Conservation (phyloP, 2,329 filamentous ascomycete genomes). For the Coniella vitis region DNA sequence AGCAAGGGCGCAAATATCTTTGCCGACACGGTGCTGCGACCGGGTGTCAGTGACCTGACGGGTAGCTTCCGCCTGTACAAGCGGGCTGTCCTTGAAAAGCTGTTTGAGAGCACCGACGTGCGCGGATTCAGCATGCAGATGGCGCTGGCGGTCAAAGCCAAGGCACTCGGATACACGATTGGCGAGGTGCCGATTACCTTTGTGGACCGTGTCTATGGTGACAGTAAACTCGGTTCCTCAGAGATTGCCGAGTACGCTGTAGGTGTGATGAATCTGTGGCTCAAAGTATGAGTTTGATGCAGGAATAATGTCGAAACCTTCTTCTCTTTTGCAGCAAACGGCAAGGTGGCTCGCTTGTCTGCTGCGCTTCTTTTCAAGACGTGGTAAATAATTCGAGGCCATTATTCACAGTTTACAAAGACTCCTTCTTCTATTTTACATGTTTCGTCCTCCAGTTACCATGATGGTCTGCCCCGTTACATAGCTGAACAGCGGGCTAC, state of each 20-base stretch:
- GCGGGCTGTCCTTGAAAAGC: slow-evolving; percentile 79
- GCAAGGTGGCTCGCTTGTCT: no score
- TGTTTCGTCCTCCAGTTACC: slow-evolving; percentile 70
- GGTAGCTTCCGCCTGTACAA: slow-evolving; percentile 95
- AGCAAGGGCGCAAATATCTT: slow-evolving; percentile 89
- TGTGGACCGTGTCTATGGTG: slow-evolving; percentile 90
- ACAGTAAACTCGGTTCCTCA: slow-evolving; percentile 73
- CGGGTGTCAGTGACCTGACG: slow-evolving; percentile 91
- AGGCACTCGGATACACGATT: slow-evolving; percentile 90
- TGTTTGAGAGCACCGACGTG: slow-evolving; percentile 84
- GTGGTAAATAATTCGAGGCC: background rate
- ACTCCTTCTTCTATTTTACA: slow-evolving; percentile 29
- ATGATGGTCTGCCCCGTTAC: slow-evolving; percentile 82
- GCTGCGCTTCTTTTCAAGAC: no score
- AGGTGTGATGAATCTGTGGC: slow-evolving; percentile 70
- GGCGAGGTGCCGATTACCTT: slow-evolving; percentile 95
- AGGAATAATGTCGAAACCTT: slow-evolving; percentile 15
- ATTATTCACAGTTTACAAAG: background rate
- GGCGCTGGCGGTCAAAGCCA: slow-evolving; percentile 98
- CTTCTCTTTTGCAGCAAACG: no score
- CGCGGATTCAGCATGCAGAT: slow-evolving; percentile 99
- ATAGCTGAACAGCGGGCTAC: slow-evolving; percentile 76
- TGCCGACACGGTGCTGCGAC: slow-evolving; percentile 86
- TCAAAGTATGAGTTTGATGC: slow-evolving; percentile 62
- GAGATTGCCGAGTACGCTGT: slow-evolving; percentile 97